These are phyloP conservation scores for Capronia coronata DNA, from an alignment of 2,329 filamentous ascomycete genomes.

Conservation along the genomic window DNA sequence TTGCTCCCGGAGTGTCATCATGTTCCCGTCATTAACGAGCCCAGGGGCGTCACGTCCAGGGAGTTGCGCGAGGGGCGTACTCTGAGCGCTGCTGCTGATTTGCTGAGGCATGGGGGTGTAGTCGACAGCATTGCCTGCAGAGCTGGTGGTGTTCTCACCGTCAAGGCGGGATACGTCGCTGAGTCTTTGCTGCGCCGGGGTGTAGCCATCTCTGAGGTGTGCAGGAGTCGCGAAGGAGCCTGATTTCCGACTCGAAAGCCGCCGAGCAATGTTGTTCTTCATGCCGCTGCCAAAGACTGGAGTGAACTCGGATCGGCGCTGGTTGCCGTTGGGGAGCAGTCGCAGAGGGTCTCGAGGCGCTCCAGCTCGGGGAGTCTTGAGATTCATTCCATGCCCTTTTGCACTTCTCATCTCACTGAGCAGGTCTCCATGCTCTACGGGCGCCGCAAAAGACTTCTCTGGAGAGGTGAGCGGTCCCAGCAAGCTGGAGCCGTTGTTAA, in stretches of 20 bases:
- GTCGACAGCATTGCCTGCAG: constrained; percentile 55
- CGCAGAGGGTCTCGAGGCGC: constrained; percentile 57
- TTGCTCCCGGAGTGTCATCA: constrained; percentile 86
- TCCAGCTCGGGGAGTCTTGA: constrained; percentile 69
- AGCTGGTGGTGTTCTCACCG: constrained; percentile 57
- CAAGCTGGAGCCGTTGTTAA: constrained; percentile 58
- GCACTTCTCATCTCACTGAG: constrained; percentile 68
- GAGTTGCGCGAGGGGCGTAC: constrained; percentile 70
- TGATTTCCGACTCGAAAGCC: constrained; percentile 55
- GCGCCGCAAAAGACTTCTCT: constrained; percentile 80
- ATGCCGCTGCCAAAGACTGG: constrained; percentile 77
- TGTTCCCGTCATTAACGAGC: constrained; percentile 75
- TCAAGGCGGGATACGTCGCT: constrained; percentile 66
- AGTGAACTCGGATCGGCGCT: constrained; percentile 71
- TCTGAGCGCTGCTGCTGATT: constrained; percentile 74
- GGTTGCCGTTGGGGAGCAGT: constrained; percentile 59
- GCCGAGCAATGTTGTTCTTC: constrained; percentile 57
- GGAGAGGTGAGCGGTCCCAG: constrained; percentile 83
- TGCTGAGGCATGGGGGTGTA: constrained; percentile 69
- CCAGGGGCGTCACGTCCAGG: constrained; percentile 59
- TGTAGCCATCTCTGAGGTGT: constrained; percentile 58
- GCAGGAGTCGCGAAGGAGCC: constrained; percentile 62
- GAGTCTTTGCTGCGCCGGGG: constrained; percentile 66
- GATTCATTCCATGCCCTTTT: constrained; percentile 46
- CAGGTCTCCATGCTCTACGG: constrained; percentile 68